A percentile compares a stretch with the other conserved stretches of the same genome.
These are phyloP conservation scores for Lecanosticta acicola DNA, from an alignment of 2,329 filamentous ascomycete species.

Conservation along the genomic window DNA sequence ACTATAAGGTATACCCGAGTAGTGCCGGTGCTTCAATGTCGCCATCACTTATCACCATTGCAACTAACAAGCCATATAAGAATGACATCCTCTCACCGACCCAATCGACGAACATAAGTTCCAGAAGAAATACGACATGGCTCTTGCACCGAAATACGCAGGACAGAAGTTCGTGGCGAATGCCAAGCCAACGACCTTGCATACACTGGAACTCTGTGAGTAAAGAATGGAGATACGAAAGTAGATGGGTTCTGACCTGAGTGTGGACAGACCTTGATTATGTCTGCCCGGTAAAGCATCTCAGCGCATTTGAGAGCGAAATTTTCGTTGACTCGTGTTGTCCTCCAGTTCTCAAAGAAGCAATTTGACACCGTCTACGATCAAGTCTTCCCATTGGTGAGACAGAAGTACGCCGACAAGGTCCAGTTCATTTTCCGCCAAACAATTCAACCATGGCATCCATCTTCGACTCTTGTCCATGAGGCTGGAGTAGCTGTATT, in stretches of 20 bases:
- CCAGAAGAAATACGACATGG: conserved; percentile 47
- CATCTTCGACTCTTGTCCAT: conserved; percentile 63
- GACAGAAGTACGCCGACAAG: conserved; percentile 53
- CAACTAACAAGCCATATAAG: too few relatives aligned
- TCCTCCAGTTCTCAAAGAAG: conserved; percentile 55
- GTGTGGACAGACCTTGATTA: conserved; percentile 66
- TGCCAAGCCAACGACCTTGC: conserved; percentile 39
- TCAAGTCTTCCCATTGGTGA: conserved; percentile 60
- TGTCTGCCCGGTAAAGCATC: conserved; percentile 62
- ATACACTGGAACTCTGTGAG: conserved; percentile 52
- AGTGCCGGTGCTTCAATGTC: neutral
- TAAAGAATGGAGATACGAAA: neutral
- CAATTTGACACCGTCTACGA: conserved; percentile 72
- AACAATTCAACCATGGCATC: conserved; percentile 61
- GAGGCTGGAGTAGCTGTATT: conserved; percentile 82
- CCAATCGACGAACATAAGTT: neutral
- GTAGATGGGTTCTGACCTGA: neutral
- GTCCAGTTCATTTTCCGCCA: conserved; percentile 80
- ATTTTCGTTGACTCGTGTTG: neutral
- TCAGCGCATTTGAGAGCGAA: neutral
- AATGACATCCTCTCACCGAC: too few relatives aligned
- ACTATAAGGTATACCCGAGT: neutral
- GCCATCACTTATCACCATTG: neutral
- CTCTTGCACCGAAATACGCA: conserved; percentile 70
- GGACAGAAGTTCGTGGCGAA: conserved; percentile 60